Base-by-base conservation (phyloP, 2,329 filamentous ascomycete genomes). In the Xylariaceae sp. region DNA sequence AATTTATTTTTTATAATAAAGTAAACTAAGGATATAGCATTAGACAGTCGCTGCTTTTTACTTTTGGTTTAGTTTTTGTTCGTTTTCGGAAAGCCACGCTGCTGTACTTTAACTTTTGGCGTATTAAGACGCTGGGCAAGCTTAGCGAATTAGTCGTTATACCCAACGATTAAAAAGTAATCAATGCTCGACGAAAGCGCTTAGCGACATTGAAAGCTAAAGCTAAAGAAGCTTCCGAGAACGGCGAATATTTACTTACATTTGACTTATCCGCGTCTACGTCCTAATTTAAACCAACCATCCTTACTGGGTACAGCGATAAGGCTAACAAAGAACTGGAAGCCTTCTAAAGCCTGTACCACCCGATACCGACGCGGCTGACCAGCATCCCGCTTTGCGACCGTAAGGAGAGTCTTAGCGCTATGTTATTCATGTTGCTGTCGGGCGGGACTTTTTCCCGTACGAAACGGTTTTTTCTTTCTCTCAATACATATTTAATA, bases 81-180 rank as follows among this genome's bases (percentile, higher is more conserved):
- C 65, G 61, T 21, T 61, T 82, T 13, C 73, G 79, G 18, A 69
- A 66, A 21, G 82, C 83, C 4, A 84, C 88, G 1, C 70, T 94
- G 10, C 75, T 79, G 37, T 83, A 89, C 64, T 90, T 92, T 64
- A 85, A 91, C 58, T 81, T 85, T n/a, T 96, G 92, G 92, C 79
- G 85, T 53, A 80, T 83, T 21, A 80, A 84, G 26, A 85, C 93
- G 1, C 77, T 92, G n/a, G 73, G 79, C 16, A 82, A 87, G 37
- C 77, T 96, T 1, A 85, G 84, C 41, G 87, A 93, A 61, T 81
- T 91, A 3, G 73, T 86, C 10, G 76, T 81, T 10, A 73, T 77
- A 2, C 71, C 77, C 9, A 79, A 82, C 49, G 76, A 76, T 27
- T 69, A 70, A 55, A 77, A 76, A 64, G 77, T 81, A 42, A 62